Conservation (phyloP, 768 basidiomycete genomes). For the Pluteus cervinus region DNA sequence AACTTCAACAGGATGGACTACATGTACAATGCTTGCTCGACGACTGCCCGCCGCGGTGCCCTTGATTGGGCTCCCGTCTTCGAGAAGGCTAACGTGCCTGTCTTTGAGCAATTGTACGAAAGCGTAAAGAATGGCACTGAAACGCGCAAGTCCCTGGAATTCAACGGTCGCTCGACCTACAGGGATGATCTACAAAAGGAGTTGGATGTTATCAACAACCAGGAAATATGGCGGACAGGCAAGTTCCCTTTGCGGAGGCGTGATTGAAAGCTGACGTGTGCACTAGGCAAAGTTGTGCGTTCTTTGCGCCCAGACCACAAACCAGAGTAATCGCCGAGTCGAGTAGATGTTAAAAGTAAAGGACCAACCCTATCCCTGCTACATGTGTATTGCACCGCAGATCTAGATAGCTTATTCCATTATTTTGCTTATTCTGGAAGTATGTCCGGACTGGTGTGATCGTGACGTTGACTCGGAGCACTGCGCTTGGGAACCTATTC, state of each 20-base stretch:
- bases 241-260: constrained; percentile 16
- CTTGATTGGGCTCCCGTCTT: constrained; percentile 99
- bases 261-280: constrained; percentile 1
- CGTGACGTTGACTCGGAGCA: too few species aligned
- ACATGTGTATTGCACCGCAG: too few species aligned
- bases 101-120: constrained; percentile 94
- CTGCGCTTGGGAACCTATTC: too few species aligned
- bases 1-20: constrained; percentile 77
- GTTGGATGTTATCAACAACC: constrained; percentile 90
- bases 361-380: too few species aligned
- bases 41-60: constrained; percentile 97
- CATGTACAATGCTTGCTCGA: constrained; percentile 99
- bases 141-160: constrained; percentile 95
- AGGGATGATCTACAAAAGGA: constrained; percentile 90
- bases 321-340: too few species aligned
- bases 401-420: too few species aligned
- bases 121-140: constrained; percentile 94
- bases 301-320: constrained; percentile 84
- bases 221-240: constrained; percentile 98
- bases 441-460: too few species aligned
- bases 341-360: too few species aligned
- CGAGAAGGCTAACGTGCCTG: constrained; percentile 88
- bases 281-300: constrained; percentile 82
- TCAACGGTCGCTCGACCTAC: constrained; percentile 90
- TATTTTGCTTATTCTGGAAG: too few species aligned